Base-by-base conservation (phyloP, 192 early-diverging fungal genomes). In the Mortierella hygrophila region DNA sequence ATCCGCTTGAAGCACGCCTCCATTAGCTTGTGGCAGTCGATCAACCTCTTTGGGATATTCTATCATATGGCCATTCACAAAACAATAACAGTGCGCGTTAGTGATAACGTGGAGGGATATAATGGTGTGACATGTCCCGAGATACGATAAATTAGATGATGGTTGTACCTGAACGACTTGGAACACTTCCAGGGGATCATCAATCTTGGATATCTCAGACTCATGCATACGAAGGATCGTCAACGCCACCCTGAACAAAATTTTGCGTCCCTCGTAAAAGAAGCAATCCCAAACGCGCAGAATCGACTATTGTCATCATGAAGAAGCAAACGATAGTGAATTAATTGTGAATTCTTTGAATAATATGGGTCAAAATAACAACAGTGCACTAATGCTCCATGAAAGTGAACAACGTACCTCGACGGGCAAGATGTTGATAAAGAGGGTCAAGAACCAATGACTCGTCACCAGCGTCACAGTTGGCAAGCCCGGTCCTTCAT, bases 261-360 rank as follows among this genome's bases (percentile, higher is more conserved):
- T 92, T 80, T 95, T 95, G 89, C 93, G 94, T 65, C 90, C 92
- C 72, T 92, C 92, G 69, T 94, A 95, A 72, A 94, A 92, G 76
- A 97, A 95, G 70, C 91, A 90, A 91, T 97, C 96, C 96, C 96
- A 97, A 16, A 96, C 92, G 41, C 96, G 91, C 1, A 97, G 83
- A 20, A 94, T 92, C 26, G 95, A 93, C 89, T 94, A 75, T 44
- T 42, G 23, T 49, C 52, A 70, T 15, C 29, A 76, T 74, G 9
- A 18, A 15, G 37, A 41, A 38, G 40, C n/a, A 26, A 60, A 55
- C 0, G 3, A 3, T 40, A 23, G 0, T 0, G 7, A 21, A 23
- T 11, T 10, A 41, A 3, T 44, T n/a, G 23, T 26, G 40, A n/a
- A 26, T 32, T 8, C 38, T 41, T 38, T 42, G n/a, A 0, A 4